phyloP scores from a whole-genome alignment of 2,329 filamentous ascomycete genomes.

The Claviceps quebecensis region DNA sequence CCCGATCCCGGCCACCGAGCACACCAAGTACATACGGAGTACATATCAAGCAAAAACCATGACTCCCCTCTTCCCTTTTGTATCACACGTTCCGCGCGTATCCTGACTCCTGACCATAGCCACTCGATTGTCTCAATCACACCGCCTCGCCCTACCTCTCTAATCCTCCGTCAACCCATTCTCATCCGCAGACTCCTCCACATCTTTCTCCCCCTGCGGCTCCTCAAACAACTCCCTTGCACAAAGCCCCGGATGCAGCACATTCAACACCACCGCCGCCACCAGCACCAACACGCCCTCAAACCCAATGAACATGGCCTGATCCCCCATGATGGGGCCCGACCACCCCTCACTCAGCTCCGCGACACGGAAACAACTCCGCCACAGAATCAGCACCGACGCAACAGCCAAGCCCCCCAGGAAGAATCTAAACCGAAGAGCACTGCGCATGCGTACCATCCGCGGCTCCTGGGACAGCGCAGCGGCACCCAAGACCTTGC shows the following conservation, averaged over 20 bases:
- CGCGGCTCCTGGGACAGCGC: constrained; percentile 25
- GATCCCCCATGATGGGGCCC: constrained; percentile 40
- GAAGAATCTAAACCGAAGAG: constrained; percentile 37
- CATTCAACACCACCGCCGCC: constrained; percentile 29
- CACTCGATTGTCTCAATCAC: too few relatives aligned
- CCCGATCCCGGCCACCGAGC: too few relatives aligned
- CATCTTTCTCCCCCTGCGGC: not conserved
- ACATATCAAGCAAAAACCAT: too few relatives aligned
- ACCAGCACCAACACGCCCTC: constrained; percentile 40
- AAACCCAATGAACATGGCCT: constrained; percentile 43
- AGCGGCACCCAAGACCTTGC: constrained; percentile 8
- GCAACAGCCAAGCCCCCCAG: constrained; percentile 39
- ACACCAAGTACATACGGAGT: too few relatives aligned
- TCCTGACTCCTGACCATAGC: too few relatives aligned
- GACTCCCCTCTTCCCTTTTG: too few relatives aligned
- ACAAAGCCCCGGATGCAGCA: constrained; percentile 19
- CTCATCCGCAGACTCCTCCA: not conserved
- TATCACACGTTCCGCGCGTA: too few relatives aligned
- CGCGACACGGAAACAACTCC: constrained; percentile 50
- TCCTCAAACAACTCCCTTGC: not conserved
- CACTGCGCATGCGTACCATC: constrained; percentile 23
- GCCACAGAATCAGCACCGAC: constrained; percentile 49
- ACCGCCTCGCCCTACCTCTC: not conserved
- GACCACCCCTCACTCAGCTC: constrained; percentile 52
- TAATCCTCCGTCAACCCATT: not conserved